These are phyloP conservation scores for Trichoderma polysporum DNA, from an alignment of 2,329 filamentous ascomycete genomes.

Conservation along the genomic window DNA sequence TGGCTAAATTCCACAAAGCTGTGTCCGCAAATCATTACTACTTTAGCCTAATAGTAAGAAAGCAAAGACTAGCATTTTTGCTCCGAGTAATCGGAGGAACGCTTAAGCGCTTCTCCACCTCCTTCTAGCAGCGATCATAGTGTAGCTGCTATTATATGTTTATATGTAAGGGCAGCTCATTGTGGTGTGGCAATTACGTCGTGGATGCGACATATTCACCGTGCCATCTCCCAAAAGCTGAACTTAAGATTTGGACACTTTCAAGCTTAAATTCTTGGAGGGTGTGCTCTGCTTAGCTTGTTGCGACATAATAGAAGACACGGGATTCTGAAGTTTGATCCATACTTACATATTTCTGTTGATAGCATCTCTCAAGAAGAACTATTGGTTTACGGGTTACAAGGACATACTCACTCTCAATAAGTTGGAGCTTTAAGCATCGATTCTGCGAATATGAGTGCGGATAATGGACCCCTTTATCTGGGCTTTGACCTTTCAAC, in stretches of 20 bases:
- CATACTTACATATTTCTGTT: not conserved
- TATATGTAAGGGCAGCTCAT: not conserved
- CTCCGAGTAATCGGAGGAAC: not conserved
- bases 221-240: not conserved
- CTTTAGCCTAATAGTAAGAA: not conserved
- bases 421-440: not conserved
- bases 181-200: not conserved
- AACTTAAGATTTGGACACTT: not conserved
- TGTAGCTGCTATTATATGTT: not conserved
- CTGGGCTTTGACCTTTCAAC: slow-evolving; percentile 95
- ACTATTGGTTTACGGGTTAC: not conserved
- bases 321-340: not conserved
- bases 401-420: not conserved
- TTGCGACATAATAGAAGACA: not conserved
- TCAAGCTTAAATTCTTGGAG: too few relatives aligned
- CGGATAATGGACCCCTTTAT: slow-evolving; percentile 62
- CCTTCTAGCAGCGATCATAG: not conserved
- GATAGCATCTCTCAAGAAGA: not conserved
- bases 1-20: not conserved
- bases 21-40: not conserved
- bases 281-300: too few relatives aligned
- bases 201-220: not conserved
- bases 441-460: slow-evolving; percentile 31
- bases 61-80: not conserved
- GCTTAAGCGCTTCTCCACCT: not conserved